phyloP scores from a whole-genome alignment of 1,139 yeast species.

The Meyerozyma carpophila region DNA sequence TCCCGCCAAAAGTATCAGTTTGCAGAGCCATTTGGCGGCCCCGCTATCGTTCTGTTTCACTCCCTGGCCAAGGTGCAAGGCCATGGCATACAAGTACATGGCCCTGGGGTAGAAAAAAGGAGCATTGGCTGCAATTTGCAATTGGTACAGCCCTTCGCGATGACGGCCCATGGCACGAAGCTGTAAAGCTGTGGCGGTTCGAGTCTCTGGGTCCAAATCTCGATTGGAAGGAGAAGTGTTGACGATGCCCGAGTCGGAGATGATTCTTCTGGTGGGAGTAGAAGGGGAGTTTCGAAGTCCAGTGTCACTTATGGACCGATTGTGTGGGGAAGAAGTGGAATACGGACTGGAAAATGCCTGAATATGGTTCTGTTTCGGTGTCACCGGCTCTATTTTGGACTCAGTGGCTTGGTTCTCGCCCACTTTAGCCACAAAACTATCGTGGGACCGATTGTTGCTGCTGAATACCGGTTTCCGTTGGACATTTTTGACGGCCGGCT shows the following conservation, averaged over 20 bases:
- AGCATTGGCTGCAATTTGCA: conserved; percentile 54
- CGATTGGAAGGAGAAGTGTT: conserved; percentile 4
- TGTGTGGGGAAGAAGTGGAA: not conserved
- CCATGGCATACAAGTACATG: conserved; percentile 66
- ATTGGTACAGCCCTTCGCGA: conserved; percentile 65
- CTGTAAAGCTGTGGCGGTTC: conserved; percentile 49
- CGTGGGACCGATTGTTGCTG: conserved; percentile 21
- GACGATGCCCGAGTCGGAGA: conserved; percentile 1
- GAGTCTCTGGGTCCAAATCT: conserved; percentile 33
- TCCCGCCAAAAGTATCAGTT: conserved; percentile 22
- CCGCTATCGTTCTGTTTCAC: conserved; percentile 52
- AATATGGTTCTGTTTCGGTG: not conserved
- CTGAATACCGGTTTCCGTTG: conserved; percentile 21
- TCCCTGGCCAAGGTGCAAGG: conserved; percentile 69
- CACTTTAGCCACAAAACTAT: conserved; percentile 25
- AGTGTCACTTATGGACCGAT: conserved; percentile 3
- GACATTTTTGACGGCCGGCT: conserved; percentile 16
- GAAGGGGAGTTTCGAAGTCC: conserved; percentile 5
- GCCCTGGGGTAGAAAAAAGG: conserved; percentile 58
- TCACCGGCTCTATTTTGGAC: not conserved
- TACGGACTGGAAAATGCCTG: conserved; percentile 1
- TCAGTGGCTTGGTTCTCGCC: conserved; percentile 6
- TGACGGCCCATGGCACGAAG: conserved; percentile 55
- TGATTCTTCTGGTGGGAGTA: conserved; percentile 2
- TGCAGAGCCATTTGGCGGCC: conserved; percentile 59